These are phyloP conservation scores for Pestalotiopsis sp. DNA, from an alignment of 2,329 filamentous ascomycete species.

Conservation along the genomic window DNA sequence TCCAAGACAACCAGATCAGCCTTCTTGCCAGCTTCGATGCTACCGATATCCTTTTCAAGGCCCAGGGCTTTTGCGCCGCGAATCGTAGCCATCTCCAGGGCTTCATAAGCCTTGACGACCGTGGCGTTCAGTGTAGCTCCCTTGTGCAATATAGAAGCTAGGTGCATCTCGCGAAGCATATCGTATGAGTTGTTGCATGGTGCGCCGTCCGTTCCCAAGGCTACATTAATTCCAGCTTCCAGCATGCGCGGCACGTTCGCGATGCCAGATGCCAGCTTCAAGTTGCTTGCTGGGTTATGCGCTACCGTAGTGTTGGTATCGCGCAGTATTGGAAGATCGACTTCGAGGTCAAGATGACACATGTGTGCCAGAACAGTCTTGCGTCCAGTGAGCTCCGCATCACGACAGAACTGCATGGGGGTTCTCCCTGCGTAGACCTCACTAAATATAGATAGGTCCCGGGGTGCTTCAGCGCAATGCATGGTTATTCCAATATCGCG, in stretches of 20 bases:
- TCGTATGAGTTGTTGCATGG: conserved; percentile 56
- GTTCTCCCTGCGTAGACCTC: conserved; percentile 38
- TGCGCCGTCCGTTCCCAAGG: conserved; percentile 54
- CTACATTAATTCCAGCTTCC: conserved; percentile 44
- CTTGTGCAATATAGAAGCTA: conserved; percentile 52
- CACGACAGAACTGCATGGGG: conserved; percentile 45
- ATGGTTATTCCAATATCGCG: conserved; percentile 47
- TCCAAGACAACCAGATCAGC: conserved; percentile 39
- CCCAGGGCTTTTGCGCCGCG: conserved; percentile 51
- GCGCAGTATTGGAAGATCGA: conserved; percentile 40
- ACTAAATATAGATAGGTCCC: conserved; percentile 39
- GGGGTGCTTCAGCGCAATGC: conserved; percentile 47
- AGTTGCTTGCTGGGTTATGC: conserved; percentile 54
- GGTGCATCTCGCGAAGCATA: conserved; percentile 54
- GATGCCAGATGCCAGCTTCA: conserved; percentile 54
- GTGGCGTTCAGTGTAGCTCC: conserved; percentile 43
- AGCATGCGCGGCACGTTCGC: conserved; percentile 48
- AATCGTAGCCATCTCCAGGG: conserved; percentile 54
- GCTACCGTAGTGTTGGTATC: conserved; percentile 47
- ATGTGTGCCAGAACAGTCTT: conserved; percentile 53
- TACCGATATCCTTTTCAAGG: conserved; percentile 34
- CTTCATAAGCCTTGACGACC: conserved; percentile 44
- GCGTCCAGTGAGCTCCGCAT: conserved; percentile 39
- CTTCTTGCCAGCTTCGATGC: conserved; percentile 39
- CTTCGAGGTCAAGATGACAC: conserved; percentile 48